Base-by-base conservation (phyloP, 345 rosid genomes). In the Rubroshorea leprosula region DNA sequence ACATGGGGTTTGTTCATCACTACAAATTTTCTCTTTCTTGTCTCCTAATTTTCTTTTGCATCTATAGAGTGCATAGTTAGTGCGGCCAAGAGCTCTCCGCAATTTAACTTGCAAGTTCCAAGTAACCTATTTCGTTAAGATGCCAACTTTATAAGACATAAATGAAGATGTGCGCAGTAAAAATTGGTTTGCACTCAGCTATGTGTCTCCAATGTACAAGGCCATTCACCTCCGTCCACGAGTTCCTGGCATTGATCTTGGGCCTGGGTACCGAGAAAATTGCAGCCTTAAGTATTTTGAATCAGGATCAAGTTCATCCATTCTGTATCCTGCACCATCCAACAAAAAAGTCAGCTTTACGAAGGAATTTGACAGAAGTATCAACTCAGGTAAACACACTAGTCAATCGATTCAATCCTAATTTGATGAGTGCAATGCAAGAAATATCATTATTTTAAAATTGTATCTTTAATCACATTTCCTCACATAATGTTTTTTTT, bases 241-340 rank as follows among this genome's bases (percentile, higher is more conserved):
- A 57, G 72, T 53, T 69, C 83, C 82, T 62, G 72, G 51, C 61
- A 74, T 71, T 25, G 82, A 74, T 64, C 94, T 80, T 57, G 83
- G 88, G 25, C 89, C 85, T 17, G 92, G 90, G 58, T 67, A 68
- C 51, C 90, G 80, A 22, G 90, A 81, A 72, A 90, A 90, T 43
- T 86, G 88, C 53, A 84, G 78, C 60, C 83, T 74, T 76, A 90
- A 72, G 74, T 44, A 79, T 47, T 77, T 80, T 18, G 97, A 90
- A 56, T 84, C 90, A 0, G 74, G 72, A 31, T 81, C 86, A 5
- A 73, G 76, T 68, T 86, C 92, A 55, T 90, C 97, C 82, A 86
- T 81, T 54, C 67, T 80, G 70, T 83, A 86, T 31, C 88, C 97
- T 90, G 80, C 54, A 60, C 29, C 57, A 62, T 31, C 50, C 57